Conservation (phyloP, 108 stramenopile species). For the Mayamaea pseudoterrestris region DNA sequence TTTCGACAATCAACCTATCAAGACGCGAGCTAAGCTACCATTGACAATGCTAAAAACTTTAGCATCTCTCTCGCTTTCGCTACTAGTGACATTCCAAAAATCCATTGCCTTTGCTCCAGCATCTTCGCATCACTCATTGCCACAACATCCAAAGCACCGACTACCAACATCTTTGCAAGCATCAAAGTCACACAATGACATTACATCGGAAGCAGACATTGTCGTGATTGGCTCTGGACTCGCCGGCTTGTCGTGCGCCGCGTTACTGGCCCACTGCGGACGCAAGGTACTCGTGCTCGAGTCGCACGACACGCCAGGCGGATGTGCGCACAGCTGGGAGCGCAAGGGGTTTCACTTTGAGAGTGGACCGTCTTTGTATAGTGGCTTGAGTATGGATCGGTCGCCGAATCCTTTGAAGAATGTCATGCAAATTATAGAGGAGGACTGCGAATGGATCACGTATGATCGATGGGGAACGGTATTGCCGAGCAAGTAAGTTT, state of each 20-base stretch:
- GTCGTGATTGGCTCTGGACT: constrained; percentile 82
- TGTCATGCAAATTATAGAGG: constrained; percentile 85
- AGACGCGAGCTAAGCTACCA: too few species aligned
- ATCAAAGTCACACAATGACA: not conserved
- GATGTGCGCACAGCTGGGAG: constrained; percentile 60
- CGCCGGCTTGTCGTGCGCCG: constrained; percentile 79
- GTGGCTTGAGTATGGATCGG: constrained; percentile 53
- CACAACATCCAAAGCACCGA: too few species aligned
- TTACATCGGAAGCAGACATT: constrained; percentile 43
- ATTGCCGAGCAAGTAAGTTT: constrained; percentile 64
- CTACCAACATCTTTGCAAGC: too few species aligned
- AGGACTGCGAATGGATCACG: constrained; percentile 47
- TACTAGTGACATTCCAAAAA: too few species aligned
- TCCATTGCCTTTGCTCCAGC: too few species aligned
- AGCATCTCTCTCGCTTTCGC: too few species aligned
- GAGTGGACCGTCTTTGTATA: constrained; percentile 87
- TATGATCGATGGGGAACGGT: constrained; percentile 86
- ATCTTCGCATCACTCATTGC: too few species aligned
- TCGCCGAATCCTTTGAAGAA: constrained; percentile 90
- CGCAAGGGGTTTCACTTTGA: constrained; percentile 82
- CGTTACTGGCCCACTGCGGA: constrained; percentile 52
- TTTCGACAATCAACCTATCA: too few species aligned
- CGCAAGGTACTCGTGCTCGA: constrained; percentile 63
- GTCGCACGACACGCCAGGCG: constrained; percentile 72
- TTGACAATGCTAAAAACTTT: too few species aligned